A percentile compares a stretch with the other conserved stretches of the same genome.
These are phyloP conservation scores for Zymoseptoria tritici DNA, from an alignment of 2,329 filamentous ascomycete genomes.

Conservation along the genomic window DNA sequence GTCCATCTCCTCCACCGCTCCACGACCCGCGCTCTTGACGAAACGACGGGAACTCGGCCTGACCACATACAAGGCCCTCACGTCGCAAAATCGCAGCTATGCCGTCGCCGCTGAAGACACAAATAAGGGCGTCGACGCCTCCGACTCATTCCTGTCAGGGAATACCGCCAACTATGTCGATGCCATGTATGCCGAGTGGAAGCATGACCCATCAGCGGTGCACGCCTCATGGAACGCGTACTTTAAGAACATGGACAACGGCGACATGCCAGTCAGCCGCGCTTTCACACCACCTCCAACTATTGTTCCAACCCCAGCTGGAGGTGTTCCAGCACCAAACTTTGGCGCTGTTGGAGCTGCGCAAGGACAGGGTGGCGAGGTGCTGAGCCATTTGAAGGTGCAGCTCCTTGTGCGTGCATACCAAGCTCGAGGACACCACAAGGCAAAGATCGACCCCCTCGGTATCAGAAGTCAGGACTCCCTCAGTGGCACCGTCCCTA, in stretches of 20 bases:
- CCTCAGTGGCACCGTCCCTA: constrained; percentile 44
- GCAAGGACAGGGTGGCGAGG: constrained; percentile 65
- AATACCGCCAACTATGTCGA: constrained; percentile 99
- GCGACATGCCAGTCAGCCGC: constrained; percentile 94
- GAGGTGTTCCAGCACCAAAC: constrained; percentile 66
- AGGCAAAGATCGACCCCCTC: constrained; percentile 92
- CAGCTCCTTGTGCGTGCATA: constrained; percentile 95
- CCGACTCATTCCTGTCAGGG: constrained; percentile 92
- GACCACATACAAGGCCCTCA: constrained; percentile 35
- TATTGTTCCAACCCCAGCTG: constrained; percentile 73
- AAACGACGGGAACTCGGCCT: constrained; percentile 43
- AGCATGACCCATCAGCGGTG: constrained; percentile 82
- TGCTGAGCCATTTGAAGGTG: constrained; percentile 95
- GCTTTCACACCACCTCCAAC: constrained; percentile 94
- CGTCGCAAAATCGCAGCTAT: constrained; percentile 47
- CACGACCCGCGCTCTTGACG: constrained; percentile 38
- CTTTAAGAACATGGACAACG: constrained; percentile 98
- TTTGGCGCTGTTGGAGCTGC: constrained; percentile 60
- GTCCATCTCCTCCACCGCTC: constrained; percentile 30
- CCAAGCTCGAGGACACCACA: constrained; percentile 96
- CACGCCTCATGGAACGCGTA: constrained; percentile 99
- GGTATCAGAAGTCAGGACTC: constrained; percentile 71
- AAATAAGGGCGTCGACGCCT: constrained; percentile 65
- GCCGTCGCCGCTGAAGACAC: constrained; percentile 52
- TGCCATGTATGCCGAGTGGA: constrained; percentile 99